phyloP scores from a whole-genome alignment of 148 eudicot species.

The Hydrangea macrophylla region DNA sequence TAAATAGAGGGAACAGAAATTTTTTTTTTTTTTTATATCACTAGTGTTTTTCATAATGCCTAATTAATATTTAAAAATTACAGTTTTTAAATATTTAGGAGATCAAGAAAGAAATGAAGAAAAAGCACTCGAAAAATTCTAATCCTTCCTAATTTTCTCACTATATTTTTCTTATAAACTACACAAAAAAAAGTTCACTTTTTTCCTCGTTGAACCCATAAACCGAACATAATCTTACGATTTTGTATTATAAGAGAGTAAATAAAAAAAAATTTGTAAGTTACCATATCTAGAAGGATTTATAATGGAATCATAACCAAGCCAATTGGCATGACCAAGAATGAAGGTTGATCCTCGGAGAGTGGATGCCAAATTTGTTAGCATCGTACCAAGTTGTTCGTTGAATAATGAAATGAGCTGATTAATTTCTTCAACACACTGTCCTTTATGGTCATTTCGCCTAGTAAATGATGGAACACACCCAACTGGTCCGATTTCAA shows the following conservation, averaged over 20 bases:
- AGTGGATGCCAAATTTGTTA: slow-evolving; percentile 37
- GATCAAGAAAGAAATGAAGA: too few species aligned
- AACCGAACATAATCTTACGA: background rate
- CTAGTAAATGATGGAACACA: slow-evolving; percentile 49
- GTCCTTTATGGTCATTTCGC: slow-evolving; percentile 20
- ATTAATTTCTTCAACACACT: slow-evolving; percentile 50
- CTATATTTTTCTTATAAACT: too few species aligned
- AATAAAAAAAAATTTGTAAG: background rate
- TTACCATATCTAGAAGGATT: slow-evolving; percentile 56
- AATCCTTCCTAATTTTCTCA: too few species aligned
- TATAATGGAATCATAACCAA: slow-evolving; percentile 50
- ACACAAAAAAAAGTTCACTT: too few species aligned
- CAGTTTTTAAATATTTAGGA: too few species aligned
- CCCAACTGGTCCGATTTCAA: slow-evolving; percentile 61
- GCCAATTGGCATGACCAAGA: slow-evolving; percentile 38
- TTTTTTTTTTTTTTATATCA: too few species aligned
- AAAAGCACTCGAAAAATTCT: too few species aligned
- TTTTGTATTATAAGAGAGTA: background rate
- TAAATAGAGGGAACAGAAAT: too few species aligned
- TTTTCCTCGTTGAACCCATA: background rate
- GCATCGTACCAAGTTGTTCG: slow-evolving; percentile 31
- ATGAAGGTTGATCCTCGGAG: slow-evolving; percentile 44
- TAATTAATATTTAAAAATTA: too few species aligned
- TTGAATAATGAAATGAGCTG: slow-evolving; percentile 37
- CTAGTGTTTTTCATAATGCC: too few species aligned